Evolutionary conservation across 1,284 basidiomycete genomes (phyloP), one percentile per base, ranked within the genome.

Genomic region (Fomitopsis palustris): DNA sequence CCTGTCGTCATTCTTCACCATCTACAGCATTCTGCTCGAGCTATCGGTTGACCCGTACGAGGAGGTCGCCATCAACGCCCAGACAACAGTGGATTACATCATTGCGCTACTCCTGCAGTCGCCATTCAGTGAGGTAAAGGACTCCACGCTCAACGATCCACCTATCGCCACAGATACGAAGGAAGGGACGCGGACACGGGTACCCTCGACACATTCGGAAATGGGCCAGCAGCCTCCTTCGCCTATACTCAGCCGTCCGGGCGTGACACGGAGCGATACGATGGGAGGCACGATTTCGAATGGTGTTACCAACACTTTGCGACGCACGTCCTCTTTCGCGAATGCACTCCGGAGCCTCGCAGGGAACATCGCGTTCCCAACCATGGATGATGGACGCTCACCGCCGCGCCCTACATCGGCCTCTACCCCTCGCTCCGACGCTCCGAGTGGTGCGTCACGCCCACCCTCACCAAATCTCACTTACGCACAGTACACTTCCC

Each of bases 51-150:
- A 99, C 69, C 92, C 96, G 0, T 94, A 96, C 70, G 86, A 90
- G 53, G 96, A 98, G 70, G 95, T 99, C 4, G 90, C 94, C 0
- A 87, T 90, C 7, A 86, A 93, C 69, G 95, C 96, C 0, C 89
- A 92, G 69, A 96, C 93, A 0, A 88, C 98, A 21, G 84, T 96
- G 49, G 96, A 99, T 75, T 97, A 96, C 69, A 84, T 98, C 67
- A 87, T 93, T 73, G 95, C 95, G 0, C 81, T 96, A 12, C 82
- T 99, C 16, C 77, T 98, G 23, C 92, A 95, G 65, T 95, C 92
- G 16, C 90, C 94, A 0, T 95, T 98, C 69, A 85, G 86, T 14
- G 78, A 84, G 29, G 81, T 95, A 0, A 83, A 88, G 39, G 82
- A 80, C 19, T 85, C 87, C 0, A 82, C 89, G 0, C 76, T 93